Base-by-base conservation (phyloP, 2,329 filamentous ascomycete species). In the Clarireedia hainanense region DNA sequence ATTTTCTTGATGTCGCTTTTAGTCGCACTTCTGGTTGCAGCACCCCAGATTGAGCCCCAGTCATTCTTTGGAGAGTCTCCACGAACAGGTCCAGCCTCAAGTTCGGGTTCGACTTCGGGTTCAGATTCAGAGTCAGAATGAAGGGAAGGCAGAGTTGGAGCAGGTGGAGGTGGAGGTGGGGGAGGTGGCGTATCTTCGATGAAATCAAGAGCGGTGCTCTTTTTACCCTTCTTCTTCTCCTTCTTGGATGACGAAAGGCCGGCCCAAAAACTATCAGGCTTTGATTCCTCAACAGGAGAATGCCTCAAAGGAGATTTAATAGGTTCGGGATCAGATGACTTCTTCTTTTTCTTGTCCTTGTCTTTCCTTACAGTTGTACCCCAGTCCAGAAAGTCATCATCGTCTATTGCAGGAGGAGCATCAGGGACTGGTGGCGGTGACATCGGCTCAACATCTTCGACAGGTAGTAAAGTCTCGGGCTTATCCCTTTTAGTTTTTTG, bases 311-410 rank as follows among this genome's bases (percentile, higher is more conserved):
- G n/a, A 20, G n/a, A 17, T 9, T 47, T 52, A 17, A 37, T 76
- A 42, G 78, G 76, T 51, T 72, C 74, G 61, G 74, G 75, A 56
- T 76, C 75, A 60, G 75, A 74, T 53, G 72, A 69, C 57, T 66
- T 68, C 55, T 76, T 79, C 45, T 81, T 81, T 65, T 79, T 78
- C 70, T 80, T 81, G 40, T 69, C 66, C 70, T 80, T 81, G 30
- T 69, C 66, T 49, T 68, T 68, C 49, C 65, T 68, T 2, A 61
- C 61, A 30, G 62, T 50, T 3, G 55, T 58, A n/a, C 66, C 65
- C 61, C 65, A 70, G 9, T 51, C 53, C 34, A 64, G 58, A 50
- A 67, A 66, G 43, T 66, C 64, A 49, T 69, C 68, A 37, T 63
- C 62, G 9, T 61, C 64, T 27, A 64, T 64, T 9, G 67, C 65